Evolutionary conservation across 768 basidiomycete genomes (phyloP), one percentile per base, ranked within the genome.

Genomic region (Tricholoma flavovirens): DNA sequence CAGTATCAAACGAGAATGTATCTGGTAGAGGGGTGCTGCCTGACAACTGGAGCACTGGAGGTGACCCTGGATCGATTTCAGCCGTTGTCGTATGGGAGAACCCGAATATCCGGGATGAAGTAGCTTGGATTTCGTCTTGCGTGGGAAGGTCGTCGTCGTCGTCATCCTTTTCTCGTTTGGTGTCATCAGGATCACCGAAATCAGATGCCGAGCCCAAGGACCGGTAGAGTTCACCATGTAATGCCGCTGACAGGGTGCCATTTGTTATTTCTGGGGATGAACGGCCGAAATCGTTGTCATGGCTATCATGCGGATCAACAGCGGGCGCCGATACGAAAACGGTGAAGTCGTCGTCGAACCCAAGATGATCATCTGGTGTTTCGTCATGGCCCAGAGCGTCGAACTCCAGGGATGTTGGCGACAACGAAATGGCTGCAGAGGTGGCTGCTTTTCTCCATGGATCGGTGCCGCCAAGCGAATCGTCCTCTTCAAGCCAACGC

Each of bases 321-420:
- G 64, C 56, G 46, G 73, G 80, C n/a, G 86, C 86, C 30, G 86
- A 84, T 15, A 90, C 78, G 59, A 89, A 89, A 26, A 81, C 83
- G 2, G 83, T 78, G 64, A 93, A 93, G 67, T 93, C 87, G 63
- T 93, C 90, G 53, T 92, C 90, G 61, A 93, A 3, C 75, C 76
- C 51, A 14, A 35, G 24, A 3, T 32, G 9, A 45, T 51, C 51
- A 10, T 51, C 29, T n/a, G 46, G 26, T 4, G 15, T 30, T 29
- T 30, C 2, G 15, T 8, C 0, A 32, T 32, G 30, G 30, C 30
- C 30, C 30, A 11, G 30, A 10, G 15, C 10, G 7, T 26, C 57
- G 6, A 53, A 45, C 9, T 67, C 65, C 22, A 63, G 53, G 29
- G 35, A 58, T 36, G 66, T 67, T 2, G 72, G 67, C 22, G 69